Evolutionary conservation across 2,329 filamentous ascomycete genomes (phyloP), one percentile per base, ranked within the genome.

Genomic region (Epichloe festucae): DNA sequence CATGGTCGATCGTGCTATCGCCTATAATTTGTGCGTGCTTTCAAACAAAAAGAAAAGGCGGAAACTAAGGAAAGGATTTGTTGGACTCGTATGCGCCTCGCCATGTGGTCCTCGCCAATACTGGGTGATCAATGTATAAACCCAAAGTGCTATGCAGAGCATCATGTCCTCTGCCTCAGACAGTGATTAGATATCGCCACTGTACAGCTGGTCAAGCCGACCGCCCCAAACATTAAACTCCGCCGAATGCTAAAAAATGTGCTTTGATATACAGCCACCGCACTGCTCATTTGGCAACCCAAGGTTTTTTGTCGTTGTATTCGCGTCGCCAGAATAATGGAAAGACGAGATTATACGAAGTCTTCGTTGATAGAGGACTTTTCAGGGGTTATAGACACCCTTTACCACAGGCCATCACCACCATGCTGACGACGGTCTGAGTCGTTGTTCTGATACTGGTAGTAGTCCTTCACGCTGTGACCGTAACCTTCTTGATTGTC

Each of bases 391-490:
- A 19, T 12, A 15, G 11, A 53, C 31, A 47, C 49, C 48, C 52
- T 54, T 72, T 58, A 74, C 72, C 72, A 74, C 69, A 73, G 73
- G 50, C 69, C 65, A 51, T 67, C 62, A 48, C 64, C 60, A 41
- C 66, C 64, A 53, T 71, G 67, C 47, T 63, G 57, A 27, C 63
- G 63, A 42, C 61, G 59, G 50, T 69, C 63, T 31, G 65, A 59
- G 35, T 56, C 62, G 43, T 60, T 60, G 52, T 65, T 62, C 46
- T 65, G 66, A 54, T 71, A 65, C 50, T 68, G 64, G 52, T 70
- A 70, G 55, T 72, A 71, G 49, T 71, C 68, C 57, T 70, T 71
- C 41, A 57, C 58, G 49, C 66, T 65, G 46, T 69, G 67, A 44
- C 65, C 62, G 49, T 71, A 70, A 50, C 60, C 63, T 46, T 70